Percentiles rank a stretch among this genome's conserved stretches.
phyloP scores from a whole-genome alignment of 371 early-diverging fungal species.

The Mortierella sp. region DNA sequence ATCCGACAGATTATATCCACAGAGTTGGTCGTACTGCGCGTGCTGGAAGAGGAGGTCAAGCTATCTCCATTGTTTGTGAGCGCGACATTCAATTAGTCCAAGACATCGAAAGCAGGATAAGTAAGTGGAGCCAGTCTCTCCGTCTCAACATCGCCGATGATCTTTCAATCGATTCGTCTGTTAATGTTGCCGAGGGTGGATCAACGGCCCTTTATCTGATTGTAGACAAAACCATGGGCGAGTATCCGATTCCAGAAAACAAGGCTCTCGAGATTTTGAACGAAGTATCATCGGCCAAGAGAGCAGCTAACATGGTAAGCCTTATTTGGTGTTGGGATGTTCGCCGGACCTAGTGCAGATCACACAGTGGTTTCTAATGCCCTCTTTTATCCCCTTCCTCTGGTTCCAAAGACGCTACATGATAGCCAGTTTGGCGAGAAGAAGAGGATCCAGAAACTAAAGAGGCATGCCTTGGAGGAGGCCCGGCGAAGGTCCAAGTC shows the following conservation, averaged over 20 bases:
- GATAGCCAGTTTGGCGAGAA: slow-evolving; percentile 80
- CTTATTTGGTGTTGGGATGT: neutral
- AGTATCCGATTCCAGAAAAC: slow-evolving; percentile 80
- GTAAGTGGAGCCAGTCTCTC: slow-evolving; percentile 44
- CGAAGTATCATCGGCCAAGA: slow-evolving; percentile 89
- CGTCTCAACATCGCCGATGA: no score
- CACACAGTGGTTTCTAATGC: neutral
- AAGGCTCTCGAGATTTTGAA: slow-evolving; percentile 82
- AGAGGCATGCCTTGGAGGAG: slow-evolving; percentile 52
- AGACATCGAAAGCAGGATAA: slow-evolving; percentile 86
- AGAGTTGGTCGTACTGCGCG: slow-evolving; percentile 99
- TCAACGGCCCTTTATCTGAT: neutral
- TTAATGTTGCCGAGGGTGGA: neutral
- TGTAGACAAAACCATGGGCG: slow-evolving; percentile 83
- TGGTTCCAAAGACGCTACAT: slow-evolving; percentile 65
- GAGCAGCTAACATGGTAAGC: slow-evolving; percentile 86
- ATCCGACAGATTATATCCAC: slow-evolving; percentile 98
- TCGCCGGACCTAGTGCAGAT: neutral
- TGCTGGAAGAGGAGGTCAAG: slow-evolving; percentile 91
- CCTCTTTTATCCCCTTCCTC: neutral
- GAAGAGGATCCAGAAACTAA: slow-evolving; percentile 69
- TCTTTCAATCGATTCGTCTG: neutral
- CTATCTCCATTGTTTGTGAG: slow-evolving; percentile 94
- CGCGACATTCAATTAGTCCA: slow-evolving; percentile 90
- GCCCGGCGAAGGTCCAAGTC: slow-evolving; percentile 10